Evolutionary conservation across 305 asterid species (phyloP), one percentile per base, ranked within the genome.

Genomic region (Stenogyne calaminthoides): DNA sequence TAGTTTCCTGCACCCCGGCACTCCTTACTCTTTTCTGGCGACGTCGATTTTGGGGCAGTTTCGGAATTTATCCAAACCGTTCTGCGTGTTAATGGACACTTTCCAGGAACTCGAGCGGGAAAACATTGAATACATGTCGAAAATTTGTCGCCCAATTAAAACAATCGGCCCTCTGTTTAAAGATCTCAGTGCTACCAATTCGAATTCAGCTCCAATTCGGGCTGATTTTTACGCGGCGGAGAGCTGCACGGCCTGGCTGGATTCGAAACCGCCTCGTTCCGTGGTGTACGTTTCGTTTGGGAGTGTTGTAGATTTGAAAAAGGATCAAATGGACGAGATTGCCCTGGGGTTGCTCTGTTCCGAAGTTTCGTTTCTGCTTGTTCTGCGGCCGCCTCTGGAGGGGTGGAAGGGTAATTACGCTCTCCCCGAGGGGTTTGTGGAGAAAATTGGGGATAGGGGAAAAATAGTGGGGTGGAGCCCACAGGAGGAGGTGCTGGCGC

Each of bases 271-370:
- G 1, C n/a, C 56, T 10, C 62, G 77, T 1, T 62, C 95, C 10
- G 97, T 93, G 42, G 95, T 88, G 20, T 91, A 93, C 85, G 61
- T 93, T 44, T 89, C 96, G 10, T 86, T 93, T n/a, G 98, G 98
- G 11, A 89, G 89, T n/a, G 15, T 93, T 6, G 97, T 89, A 0
- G 58, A 58, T 0, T 58, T 89, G 80, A 64, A 80, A 62, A 91
- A 85, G 36, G 89, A 88, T 16, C 93, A 91, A 40, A 52, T 86
- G 0, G 78, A 88, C 3, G 97, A 93, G 69, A 64, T 93, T 1
- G 96, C 95, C 0, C 40, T 79, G 65, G 97, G 92, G 14, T 77
- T 93, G 2, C 16, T 84, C 46, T 61, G 27, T 12, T 73, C 97
- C 4, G 86, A 72, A 18, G 84, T 88, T 3, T 19, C 77, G 0